Base-by-base conservation (phyloP, 169 alveolate species). In the Theileria parva region DNA sequence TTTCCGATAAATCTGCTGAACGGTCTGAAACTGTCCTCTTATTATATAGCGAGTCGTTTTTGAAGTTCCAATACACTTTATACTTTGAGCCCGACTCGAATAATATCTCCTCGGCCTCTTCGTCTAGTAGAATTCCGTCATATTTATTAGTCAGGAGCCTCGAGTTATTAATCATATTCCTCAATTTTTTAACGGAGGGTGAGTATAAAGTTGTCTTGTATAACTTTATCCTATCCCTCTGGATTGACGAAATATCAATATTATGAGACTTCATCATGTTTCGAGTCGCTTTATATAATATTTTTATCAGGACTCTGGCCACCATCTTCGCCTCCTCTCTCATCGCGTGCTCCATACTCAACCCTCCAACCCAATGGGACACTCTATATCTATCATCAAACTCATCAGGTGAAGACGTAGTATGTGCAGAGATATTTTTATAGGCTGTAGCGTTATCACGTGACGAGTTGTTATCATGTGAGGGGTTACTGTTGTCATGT, bases 31-130 rank as follows among this genome's bases (percentile, higher is more conserved):
- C 50, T 12, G 25, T 69, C 59, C 32, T 51, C 17, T 57, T 68
- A 27, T 75, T 83, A 51, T 83, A 83, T 61, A 83, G 71, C 6
- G 89, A 73, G 59, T 83, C 89, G n/a, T 83, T 83, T 57, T 76
- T 83, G 66, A 83, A 44, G 39, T 64, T 75, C 89, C 89, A 83
- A 65, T 83, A 83, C 0, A 79, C 73, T 21, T 55, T 57, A 63
- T 60, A 83, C 77, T 44, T 67, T 12, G 73, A 25, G 57, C 77
- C 60, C 0, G 89, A 75, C 30, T 83, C 89, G 37, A 83, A 83
- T 23, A 83, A 59, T 12, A 83, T 71, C 50, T 83, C 89, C 71
- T 83, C 89, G n/a, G 77, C 80, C 21, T 83, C 86, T 37, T 66
- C 89, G 67, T 72, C 70, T 53, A 68, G 13, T 69, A 50, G 4